Evolutionary conservation across 2,329 filamentous ascomycete species (phyloP), one percentile per base, ranked within the genome.

Genomic region (Raffaelea ambrosiae): DNA sequence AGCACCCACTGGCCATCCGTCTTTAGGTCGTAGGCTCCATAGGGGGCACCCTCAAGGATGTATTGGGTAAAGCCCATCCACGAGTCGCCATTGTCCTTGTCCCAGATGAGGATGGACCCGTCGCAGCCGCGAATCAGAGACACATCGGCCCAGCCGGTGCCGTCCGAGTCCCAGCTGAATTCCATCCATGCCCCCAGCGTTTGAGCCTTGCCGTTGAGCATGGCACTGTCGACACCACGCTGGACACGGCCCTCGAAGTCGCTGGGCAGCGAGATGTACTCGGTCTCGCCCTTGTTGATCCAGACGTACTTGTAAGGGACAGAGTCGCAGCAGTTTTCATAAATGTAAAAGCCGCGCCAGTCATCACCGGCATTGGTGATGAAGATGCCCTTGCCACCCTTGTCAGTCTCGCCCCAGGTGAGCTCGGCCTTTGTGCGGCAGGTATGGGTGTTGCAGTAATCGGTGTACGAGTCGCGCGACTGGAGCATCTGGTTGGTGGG

Each of bases 81-180:
- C 18, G 18, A 14, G 40, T 49, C 36, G 39, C 48, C 48, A 14
- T 49, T 49, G 33, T 43, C 31, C 23, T 42, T 43, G 44, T 49
- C 48, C 48, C 48, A 49, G 43, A 49, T 46, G 3, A 49, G 48
- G 13, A 31, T 29, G 20, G 48, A 39, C 10, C 48, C 48, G 33
- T 49, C 48, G 31, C 48, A 49, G 44, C 48, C 48, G n/a, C 48
- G 48, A 45, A 52, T 50, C 18, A 52, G 44, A 9, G 48, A 48
- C 16, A 40, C 22, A 19, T 52, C 48, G 26, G 40, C 51, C 48
- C 48, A 50, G 45, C 23, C 43, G 23, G 35, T n/a, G 19, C 45
- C 39, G 39, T 20, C 29, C 8, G 33, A 26, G 39, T 48, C 47
- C 47, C 43, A 49, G 43, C 43, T 46, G 43, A 49, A 46, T 40